phyloP scores from a whole-genome alignment of 257 asterid species.

The Cynanchum wilfordii region DNA sequence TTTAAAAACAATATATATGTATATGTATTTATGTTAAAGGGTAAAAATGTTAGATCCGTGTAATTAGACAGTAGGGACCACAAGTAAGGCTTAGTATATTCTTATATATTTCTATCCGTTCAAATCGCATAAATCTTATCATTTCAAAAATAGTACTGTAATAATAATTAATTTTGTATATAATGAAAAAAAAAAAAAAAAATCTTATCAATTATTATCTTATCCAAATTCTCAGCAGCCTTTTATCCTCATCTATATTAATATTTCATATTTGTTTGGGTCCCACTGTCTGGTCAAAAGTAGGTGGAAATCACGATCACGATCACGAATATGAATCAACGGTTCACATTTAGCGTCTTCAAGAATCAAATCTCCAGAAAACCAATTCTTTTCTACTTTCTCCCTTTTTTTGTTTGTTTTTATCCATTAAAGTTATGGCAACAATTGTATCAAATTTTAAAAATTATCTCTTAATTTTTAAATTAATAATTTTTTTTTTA shows the following conservation, averaged over 20 bases:
- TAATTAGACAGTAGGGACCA: neutral
- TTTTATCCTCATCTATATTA: conserved; percentile 17
- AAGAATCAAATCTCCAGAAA: neutral
- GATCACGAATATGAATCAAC: conserved; percentile 8
- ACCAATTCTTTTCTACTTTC: too few species aligned
- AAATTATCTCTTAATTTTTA: too few species aligned
- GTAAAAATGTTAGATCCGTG: too few species aligned
- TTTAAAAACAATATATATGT: too few species aligned
- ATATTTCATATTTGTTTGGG: conserved; percentile 6
- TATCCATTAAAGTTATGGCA: too few species aligned
- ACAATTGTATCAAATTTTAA: too few species aligned
- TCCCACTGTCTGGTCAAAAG: conserved; percentile 15
- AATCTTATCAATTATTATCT: conserved; percentile 22
- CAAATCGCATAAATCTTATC: conserved; percentile 1
- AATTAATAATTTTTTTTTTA: too few species aligned
- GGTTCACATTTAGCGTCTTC: conserved; percentile 6
- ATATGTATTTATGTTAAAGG: too few species aligned
- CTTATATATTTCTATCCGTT: conserved; percentile 1
- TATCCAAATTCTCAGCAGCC: conserved; percentile 27
- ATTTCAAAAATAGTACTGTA: neutral
- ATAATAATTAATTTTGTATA: too few species aligned
- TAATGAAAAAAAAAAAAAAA: too few species aligned
- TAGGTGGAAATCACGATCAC: conserved; percentile 12
- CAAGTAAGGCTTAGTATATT: conserved; percentile 12
- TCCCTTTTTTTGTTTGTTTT: too few species aligned